Conservation (phyloP, 2,329 filamentous ascomycete species). For the Periconia macrospinosa region DNA sequence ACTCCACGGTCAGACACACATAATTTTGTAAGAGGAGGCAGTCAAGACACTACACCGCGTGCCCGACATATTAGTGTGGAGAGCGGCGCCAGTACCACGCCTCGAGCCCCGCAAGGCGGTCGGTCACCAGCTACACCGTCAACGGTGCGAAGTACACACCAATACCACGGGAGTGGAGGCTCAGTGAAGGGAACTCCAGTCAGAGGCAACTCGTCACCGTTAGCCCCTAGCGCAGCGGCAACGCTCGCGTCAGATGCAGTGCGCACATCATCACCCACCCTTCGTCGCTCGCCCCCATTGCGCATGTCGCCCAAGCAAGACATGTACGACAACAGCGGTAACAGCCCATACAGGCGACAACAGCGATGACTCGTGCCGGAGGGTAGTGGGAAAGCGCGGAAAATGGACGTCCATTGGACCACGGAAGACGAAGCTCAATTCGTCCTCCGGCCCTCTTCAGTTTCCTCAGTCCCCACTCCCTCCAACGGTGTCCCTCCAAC, state of each 20-base stretch:
- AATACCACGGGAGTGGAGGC: conserved; percentile 27
- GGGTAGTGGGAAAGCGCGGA: conserved; percentile 35
- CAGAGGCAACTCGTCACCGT: conserved; percentile 25
- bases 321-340: conserved; percentile 20
- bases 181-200: conserved; percentile 30
- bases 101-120: conserved; percentile 31
- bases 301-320: conserved; percentile 31
- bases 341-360: neutral
- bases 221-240: conserved; percentile 33
- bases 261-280: conserved; percentile 26
- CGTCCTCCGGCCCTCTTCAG: conserved; percentile 32
- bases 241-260: conserved; percentile 27
- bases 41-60: conserved; percentile 38
- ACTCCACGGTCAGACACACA: conserved; percentile 30
- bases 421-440: conserved; percentile 38
- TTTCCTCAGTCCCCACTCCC: conserved; percentile 25
- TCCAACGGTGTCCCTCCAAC: conserved; percentile 1
- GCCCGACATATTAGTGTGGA: conserved; percentile 31
- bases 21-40: conserved; percentile 25
- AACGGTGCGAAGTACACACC: conserved; percentile 30
- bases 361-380: conserved; percentile 37
- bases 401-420: conserved; percentile 42
- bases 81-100: conserved; percentile 37
- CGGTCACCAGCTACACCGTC: conserved; percentile 38
- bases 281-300: conserved; percentile 34